These are phyloP conservation scores for Funneliformis geosporum DNA, from an alignment of 192 early-diverging fungal genomes.

Conservation along the genomic window DNA sequence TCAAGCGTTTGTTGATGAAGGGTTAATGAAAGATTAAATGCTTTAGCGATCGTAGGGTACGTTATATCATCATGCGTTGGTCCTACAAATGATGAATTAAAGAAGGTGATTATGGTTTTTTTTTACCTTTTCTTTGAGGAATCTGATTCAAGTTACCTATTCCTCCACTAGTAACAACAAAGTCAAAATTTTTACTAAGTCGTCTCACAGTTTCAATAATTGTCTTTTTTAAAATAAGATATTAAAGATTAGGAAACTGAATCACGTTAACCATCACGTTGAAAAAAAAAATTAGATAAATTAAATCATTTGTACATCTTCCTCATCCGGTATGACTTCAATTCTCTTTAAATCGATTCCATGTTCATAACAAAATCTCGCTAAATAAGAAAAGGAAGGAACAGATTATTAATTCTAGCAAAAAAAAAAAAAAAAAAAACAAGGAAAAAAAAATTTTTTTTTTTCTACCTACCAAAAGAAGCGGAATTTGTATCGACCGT, in stretches of 20 bases:
- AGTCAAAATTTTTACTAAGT: conserved; percentile 49
- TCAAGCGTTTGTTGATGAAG: conserved; percentile 57
- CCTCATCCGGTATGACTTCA: conserved; percentile 56
- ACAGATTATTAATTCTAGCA: neutral
- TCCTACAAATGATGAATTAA: conserved; percentile 28
- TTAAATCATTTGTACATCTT: conserved; percentile 40
- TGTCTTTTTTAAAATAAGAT: conserved; percentile 35
- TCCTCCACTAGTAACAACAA: conserved; percentile 76
- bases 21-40: conserved; percentile 54
- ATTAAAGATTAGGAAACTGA: too few species aligned
- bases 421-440: neutral
- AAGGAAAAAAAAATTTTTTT: too few species aligned
- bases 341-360: conserved; percentile 62
- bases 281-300: neutral
- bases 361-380: conserved; percentile 58
- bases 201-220: conserved; percentile 52
- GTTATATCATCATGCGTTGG: conserved; percentile 73
- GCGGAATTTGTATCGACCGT: conserved; percentile 65
- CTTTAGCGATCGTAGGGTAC: conserved; percentile 60
- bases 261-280: too few species aligned
- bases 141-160: conserved; percentile 50
- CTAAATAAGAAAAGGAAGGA: conserved; percentile 36
- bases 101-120: neutral
- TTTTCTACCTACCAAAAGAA: conserved; percentile 45
- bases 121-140: neutral